These are phyloP conservation scores for Podaxis sp. DNA, from an alignment of 768 basidiomycete species.

Conservation along the genomic window DNA sequence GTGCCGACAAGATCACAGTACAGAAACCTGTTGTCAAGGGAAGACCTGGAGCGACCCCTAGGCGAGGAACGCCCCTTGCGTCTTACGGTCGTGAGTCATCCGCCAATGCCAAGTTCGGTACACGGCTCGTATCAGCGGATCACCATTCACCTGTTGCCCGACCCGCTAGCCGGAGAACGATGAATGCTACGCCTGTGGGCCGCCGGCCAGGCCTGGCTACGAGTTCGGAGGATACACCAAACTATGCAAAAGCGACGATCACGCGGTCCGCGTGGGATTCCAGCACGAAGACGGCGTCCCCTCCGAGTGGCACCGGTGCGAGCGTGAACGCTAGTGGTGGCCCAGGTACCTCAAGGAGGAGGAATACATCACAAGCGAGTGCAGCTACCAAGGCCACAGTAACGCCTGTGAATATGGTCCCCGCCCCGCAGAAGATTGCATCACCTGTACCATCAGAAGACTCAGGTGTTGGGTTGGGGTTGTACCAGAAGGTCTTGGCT, in stretches of 20 bases:
- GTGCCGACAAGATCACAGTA: slow-evolving; percentile 87
- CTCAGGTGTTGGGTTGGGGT: slow-evolving; percentile 65
- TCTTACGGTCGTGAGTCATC: slow-evolving; percentile 80
- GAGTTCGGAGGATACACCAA: slow-evolving; percentile 60
- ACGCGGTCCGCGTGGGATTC: slow-evolving; percentile 76
- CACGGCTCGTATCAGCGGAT: slow-evolving; percentile 64
- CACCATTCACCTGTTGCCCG: slow-evolving; percentile 50
- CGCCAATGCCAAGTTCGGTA: slow-evolving; percentile 92
- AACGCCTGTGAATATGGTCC: slow-evolving; percentile 32
- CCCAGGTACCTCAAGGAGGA: slow-evolving; percentile 53
- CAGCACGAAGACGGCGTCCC: slow-evolving; percentile 38
- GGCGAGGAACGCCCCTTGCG: slow-evolving; percentile 44
- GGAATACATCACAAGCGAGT: slow-evolving; percentile 75
- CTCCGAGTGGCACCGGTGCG: not conserved
- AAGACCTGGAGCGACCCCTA: slow-evolving; percentile 35
- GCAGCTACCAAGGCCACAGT: slow-evolving; percentile 47
- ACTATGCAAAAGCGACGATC: slow-evolving; percentile 68
- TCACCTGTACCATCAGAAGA: slow-evolving; percentile 81
- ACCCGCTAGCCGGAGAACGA: slow-evolving; percentile 64
- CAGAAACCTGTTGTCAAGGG: slow-evolving; percentile 72
- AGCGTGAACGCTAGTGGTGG: slow-evolving; percentile 29
- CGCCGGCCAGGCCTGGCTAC: slow-evolving; percentile 30
- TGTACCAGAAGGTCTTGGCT: slow-evolving; percentile 80
- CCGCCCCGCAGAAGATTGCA: slow-evolving; percentile 41
- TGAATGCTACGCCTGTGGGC: slow-evolving; percentile 43